phyloP scores from a whole-genome alignment of 2,329 filamentous ascomycete genomes.

The Lasiodiplodia theobromae region DNA sequence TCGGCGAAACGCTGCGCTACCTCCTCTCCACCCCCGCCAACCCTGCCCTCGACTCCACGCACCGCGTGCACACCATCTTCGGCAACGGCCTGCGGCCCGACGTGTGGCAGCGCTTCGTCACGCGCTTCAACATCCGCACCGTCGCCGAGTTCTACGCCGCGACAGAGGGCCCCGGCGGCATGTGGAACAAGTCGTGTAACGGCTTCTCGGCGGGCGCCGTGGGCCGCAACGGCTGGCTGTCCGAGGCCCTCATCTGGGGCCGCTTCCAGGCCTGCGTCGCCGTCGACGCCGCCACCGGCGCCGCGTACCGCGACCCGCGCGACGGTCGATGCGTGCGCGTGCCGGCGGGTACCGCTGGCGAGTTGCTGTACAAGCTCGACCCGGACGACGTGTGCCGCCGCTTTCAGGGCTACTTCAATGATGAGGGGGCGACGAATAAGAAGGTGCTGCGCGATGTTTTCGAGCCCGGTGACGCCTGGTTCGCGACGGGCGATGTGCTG shows the following conservation, averaged over 20 bases:
- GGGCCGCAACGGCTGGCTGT: constrained; percentile 16
- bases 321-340: not conserved
- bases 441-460: constrained; percentile 57
- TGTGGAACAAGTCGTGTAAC: constrained; percentile 25
- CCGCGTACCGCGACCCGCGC: constrained; percentile 62
- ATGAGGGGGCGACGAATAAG: constrained; percentile 70
- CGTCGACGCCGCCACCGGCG: constrained; percentile 69
- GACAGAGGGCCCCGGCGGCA: constrained; percentile 67
- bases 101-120: constrained; percentile 70
- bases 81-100: constrained; percentile 74
- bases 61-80: constrained; percentile 66
- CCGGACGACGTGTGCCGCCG: constrained; percentile 57
- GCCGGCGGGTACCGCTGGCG: constrained; percentile 54
- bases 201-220: constrained; percentile 24
- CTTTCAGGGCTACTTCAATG: constrained; percentile 73
- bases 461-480: constrained; percentile 56
- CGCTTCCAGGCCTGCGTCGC: not conserved
- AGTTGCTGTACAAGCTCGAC: constrained; percentile 72
- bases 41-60: constrained; percentile 63
- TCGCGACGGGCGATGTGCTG: constrained; percentile 57
- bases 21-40: constrained; percentile 71
- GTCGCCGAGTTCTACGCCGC: constrained; percentile 81
- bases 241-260: not conserved
- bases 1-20: constrained; percentile 79
- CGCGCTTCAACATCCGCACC: constrained; percentile 67